A percentile compares a stretch with the other conserved stretches of the same genome.
These are phyloP conservation scores for Pseudozyma sp. DNA, from an alignment of 1,284 basidiomycete genomes.

Conservation along the genomic window DNA sequence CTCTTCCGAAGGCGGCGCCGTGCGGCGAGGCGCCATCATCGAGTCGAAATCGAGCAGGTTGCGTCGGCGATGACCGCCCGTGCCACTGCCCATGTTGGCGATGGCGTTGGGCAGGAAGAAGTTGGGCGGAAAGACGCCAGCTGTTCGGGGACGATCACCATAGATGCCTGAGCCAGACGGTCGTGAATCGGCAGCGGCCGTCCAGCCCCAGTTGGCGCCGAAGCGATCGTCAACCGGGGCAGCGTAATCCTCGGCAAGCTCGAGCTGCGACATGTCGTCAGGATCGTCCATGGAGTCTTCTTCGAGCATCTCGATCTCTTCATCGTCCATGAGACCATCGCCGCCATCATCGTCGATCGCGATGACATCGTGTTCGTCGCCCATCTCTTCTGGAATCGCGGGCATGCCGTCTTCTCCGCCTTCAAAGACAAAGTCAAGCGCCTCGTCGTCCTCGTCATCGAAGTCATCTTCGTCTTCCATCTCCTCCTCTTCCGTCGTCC, in stretches of 20 bases:
- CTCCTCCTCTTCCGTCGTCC: slow-evolving; percentile 57
- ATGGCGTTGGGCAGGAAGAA: slow-evolving; percentile 53
- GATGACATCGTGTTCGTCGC: slow-evolving; percentile 37
- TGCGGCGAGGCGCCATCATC: slow-evolving; percentile 46
- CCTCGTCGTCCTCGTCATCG: slow-evolving; percentile 74
- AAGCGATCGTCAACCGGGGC: slow-evolving; percentile 61
- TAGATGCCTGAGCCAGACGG: slow-evolving; percentile 14
- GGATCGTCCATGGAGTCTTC: slow-evolving; percentile 55
- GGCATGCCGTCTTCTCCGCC: slow-evolving; percentile 41
- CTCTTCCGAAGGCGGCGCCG: slow-evolving; percentile 28
- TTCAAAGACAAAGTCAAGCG: slow-evolving; percentile 62
- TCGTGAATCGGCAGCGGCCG: slow-evolving; percentile 32
- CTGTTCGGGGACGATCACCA: slow-evolving; percentile 24
- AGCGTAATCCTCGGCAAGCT: slow-evolving; percentile 58
- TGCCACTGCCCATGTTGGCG: slow-evolving; percentile 26
- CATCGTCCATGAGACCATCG: slow-evolving; percentile 45
- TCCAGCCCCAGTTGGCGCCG: slow-evolving; percentile 67
- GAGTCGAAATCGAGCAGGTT: slow-evolving; percentile 49
- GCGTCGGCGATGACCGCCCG: slow-evolving; percentile 39
- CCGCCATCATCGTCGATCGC: slow-evolving; percentile 33
- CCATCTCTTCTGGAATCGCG: slow-evolving; percentile 35
- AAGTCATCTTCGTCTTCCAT: slow-evolving; percentile 44
- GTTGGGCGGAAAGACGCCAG: slow-evolving; percentile 46
- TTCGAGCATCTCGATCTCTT: slow-evolving; percentile 54
- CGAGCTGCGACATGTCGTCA: slow-evolving; percentile 59